Conservation (phyloP, 176 grass and related monocot species). For the Zea mays region DNA sequence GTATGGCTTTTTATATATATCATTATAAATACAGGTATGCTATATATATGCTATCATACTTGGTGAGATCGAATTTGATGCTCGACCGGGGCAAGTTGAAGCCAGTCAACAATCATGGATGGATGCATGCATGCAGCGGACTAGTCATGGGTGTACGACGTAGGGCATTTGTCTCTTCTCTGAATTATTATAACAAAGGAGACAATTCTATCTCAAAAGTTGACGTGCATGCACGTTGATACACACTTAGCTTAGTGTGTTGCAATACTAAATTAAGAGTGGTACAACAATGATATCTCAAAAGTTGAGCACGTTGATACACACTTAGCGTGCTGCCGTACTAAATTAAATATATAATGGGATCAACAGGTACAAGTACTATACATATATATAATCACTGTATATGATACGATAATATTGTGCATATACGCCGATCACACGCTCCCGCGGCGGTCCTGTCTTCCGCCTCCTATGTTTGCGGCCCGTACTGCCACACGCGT, state of each 20-base stretch:
- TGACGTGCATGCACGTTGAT: neutral
- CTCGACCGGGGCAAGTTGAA: slow-evolving; percentile 9
- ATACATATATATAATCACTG: no score
- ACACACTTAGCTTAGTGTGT: neutral
- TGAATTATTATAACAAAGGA: neutral
- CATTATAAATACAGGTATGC: neutral
- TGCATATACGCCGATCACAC: no score
- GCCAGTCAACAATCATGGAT: neutral
- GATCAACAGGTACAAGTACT: no score
- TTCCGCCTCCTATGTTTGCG: no score
- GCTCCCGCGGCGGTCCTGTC: no score
- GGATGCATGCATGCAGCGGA: neutral
- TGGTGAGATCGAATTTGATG: slow-evolving; percentile 1
- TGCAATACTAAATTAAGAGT: neutral
- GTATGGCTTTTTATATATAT: neutral
- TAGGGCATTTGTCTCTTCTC: neutral
- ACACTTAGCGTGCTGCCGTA: no score
- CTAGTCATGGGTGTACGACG: neutral
- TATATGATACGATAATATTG: no score
- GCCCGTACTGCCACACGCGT: no score
- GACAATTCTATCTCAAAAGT: neutral
- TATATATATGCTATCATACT: neutral
- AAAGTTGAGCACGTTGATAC: no score
- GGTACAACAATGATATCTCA: no score
- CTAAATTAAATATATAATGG: no score